Evolutionary conservation across 2,329 filamentous ascomycete species (phyloP).

Genomic region (Ophiostoma tasmaniense): DNA sequence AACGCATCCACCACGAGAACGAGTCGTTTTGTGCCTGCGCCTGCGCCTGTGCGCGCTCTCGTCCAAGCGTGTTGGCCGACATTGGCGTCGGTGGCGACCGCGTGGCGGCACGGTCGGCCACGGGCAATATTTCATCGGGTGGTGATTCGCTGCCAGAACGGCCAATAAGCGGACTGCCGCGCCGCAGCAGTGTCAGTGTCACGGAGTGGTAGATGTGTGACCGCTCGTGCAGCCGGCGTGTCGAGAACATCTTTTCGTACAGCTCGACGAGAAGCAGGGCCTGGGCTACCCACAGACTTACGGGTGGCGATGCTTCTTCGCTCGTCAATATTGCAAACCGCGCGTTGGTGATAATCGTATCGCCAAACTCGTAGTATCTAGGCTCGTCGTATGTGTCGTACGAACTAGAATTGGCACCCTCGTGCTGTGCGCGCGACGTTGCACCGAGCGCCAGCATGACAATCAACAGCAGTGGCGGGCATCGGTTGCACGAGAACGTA

Average conservation of each 20-base stretch:
- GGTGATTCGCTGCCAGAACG: slow-evolving; percentile 71
- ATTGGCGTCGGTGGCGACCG: slow-evolving; percentile 9
- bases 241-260: slow-evolving; percentile 89
- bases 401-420: slow-evolving; percentile 47
- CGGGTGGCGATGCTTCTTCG: slow-evolving; percentile 72
- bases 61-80: neutral
- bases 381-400: slow-evolving; percentile 40
- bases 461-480: slow-evolving; percentile 66
- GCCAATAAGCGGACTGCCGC: slow-evolving; percentile 79
- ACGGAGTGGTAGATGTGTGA: slow-evolving; percentile 86
- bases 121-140: slow-evolving; percentile 42
- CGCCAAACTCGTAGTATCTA: slow-evolving; percentile 25
- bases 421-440: slow-evolving; percentile 49
- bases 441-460: slow-evolving; percentile 80
- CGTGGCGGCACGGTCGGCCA: neutral
- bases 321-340: slow-evolving; percentile 79
- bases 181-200: slow-evolving; percentile 73
- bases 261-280: slow-evolving; percentile 74
- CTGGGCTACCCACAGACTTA: slow-evolving; percentile 82
- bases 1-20: slow-evolving; percentile 66
- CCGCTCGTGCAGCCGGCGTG: slow-evolving; percentile 71
- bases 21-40: slow-evolving; percentile 30
- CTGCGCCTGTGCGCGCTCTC: neutral
- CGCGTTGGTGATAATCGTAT: slow-evolving; percentile 60
- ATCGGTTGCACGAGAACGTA: slow-evolving; percentile 74